Evolutionary conservation across 495 filamentous ascomycete species (phyloP), one percentile per base, ranked within the genome.

Genomic region (Penicillium herquei): DNA sequence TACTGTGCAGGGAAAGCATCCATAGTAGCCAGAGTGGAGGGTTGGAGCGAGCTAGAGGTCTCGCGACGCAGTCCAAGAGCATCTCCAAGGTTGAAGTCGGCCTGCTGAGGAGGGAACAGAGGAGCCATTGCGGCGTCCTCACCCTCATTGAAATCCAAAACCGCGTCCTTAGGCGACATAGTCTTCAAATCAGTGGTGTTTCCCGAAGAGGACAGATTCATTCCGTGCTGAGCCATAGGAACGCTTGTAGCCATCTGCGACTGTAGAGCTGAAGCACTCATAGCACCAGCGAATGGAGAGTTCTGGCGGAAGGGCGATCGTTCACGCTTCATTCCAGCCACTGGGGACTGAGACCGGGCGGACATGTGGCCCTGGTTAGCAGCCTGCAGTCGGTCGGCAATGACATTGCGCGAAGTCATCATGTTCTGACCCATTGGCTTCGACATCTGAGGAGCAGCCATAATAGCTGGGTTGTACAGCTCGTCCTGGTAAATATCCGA

Each of bases 111-210:
- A 68, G 88, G 84, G 70, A 92, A 92, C 32, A 95, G 71, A 14
- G 69, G 49, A 35, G 89, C 84, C 59, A 87, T 80, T 53, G 81
- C 81, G 7, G 81, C 73, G 50, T 88, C 87, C 0, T 87, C 87
- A 7, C 80, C 70, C 41, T 92, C 88, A 52, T 87, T 79, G 68
- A 91, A 96, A 26, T 96, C 93, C 55, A 96, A 75, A 55, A 93
- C 68, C 5, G 92, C 91, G 64, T 98, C 94, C 77, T 97, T 96
- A 32, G 94, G 94, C 12, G 94, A 98, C 49, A 98, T 97, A 6
- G 95, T 97, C 67, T 90, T 90, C 0, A 90, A 85, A 11, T 84
- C 56, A 7, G 51, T 55, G 31, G 64, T 63, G 40, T 56, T 31
- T 12, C 33, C 39, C 12, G 51, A 42, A 18, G 70, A 59, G 39